Conservation (phyloP, 1,139 yeast genomes). For the Kazachstania sp. region DNA sequence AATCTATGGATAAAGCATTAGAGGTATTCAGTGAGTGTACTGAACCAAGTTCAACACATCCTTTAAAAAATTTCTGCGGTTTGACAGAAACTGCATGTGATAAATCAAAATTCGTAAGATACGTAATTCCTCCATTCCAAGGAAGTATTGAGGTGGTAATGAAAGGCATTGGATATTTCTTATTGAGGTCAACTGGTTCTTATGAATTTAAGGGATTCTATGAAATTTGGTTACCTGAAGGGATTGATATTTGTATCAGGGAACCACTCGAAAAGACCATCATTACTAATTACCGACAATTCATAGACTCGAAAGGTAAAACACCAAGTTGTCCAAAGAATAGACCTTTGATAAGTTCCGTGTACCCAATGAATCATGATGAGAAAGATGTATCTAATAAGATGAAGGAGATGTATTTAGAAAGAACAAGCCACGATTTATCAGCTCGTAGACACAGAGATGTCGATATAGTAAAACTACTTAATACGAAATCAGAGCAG, state of each 20-base stretch:
- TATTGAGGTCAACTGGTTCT: constrained; percentile 57
- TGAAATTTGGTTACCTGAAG: constrained; percentile 43
- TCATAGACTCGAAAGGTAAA: constrained; percentile 11
- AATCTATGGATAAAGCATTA: constrained; percentile 26
- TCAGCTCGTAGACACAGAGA: constrained; percentile 14
- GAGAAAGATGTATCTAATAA: constrained; percentile 16
- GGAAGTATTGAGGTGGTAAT: constrained; percentile 64
- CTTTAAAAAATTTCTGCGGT: constrained; percentile 32
- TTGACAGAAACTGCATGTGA: constrained; percentile 31
- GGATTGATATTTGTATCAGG: constrained; percentile 37
- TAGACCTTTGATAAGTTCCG: constrained; percentile 22
- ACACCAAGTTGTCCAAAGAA: constrained; percentile 15
- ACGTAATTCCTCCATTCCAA: constrained; percentile 55
- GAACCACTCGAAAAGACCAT: constrained; percentile 30
- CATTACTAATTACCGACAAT: constrained; percentile 9
- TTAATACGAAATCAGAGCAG: constrained; percentile 10
- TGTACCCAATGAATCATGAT: constrained; percentile 21
- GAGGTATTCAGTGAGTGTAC: constrained; percentile 24
- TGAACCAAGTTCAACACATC: constrained; percentile 13
- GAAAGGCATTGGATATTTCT: constrained; percentile 59
- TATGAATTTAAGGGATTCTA: constrained; percentile 34
- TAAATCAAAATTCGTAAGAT: constrained; percentile 34
- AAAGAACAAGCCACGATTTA: constrained; percentile 19
- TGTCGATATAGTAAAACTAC: constrained; percentile 15
- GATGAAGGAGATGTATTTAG: constrained; percentile 23